Percentiles rank a stretch among this genome's conserved stretches.
Conservation (phyloP, 148 eudicot genomes). For the Polygonum maritimum region DNA sequence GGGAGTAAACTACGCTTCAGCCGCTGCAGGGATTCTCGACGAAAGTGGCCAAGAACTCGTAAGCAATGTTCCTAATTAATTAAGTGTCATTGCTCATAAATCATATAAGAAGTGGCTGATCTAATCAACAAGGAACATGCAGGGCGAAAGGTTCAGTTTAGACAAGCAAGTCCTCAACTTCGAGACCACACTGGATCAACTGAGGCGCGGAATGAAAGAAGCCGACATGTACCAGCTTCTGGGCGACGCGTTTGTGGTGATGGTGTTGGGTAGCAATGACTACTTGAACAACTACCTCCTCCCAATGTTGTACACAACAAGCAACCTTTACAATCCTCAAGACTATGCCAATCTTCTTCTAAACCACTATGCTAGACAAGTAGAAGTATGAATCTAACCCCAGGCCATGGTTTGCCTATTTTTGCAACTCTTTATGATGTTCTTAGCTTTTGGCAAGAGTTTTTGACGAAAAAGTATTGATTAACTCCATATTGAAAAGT, state of each 20-base stretch:
- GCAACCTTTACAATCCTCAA: constrained; percentile 39
- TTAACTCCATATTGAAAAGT: too few species aligned
- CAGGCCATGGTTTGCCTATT: background rate
- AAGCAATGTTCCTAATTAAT: background rate
- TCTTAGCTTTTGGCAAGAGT: too few species aligned
- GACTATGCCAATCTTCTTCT: constrained; percentile 55
- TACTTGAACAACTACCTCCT: constrained; percentile 56
- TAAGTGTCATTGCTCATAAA: background rate
- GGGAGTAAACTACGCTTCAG: constrained; percentile 82
- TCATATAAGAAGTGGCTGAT: background rate
- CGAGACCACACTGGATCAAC: constrained; percentile 28
- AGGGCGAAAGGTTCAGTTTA: constrained; percentile 67
- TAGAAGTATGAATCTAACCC: constrained; percentile 28
- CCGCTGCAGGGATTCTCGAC: constrained; percentile 71
- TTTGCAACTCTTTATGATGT: background rate
- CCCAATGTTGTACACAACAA: constrained; percentile 34
- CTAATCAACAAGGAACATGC: background rate
- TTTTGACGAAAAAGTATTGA: too few species aligned
- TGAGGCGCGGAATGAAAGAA: constrained; percentile 31
- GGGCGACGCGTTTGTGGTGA: constrained; percentile 39
- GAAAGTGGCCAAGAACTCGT: constrained; percentile 62
- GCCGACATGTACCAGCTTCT: constrained; percentile 28
- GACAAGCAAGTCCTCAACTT: constrained; percentile 54
- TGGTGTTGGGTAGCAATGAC: constrained; percentile 75
- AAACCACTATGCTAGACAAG: constrained; percentile 37